Evolutionary conservation across 441 rosid genomes (phyloP), one percentile per base, ranked within the genome.

Genomic region (Pelargonium citronellum): DNA sequence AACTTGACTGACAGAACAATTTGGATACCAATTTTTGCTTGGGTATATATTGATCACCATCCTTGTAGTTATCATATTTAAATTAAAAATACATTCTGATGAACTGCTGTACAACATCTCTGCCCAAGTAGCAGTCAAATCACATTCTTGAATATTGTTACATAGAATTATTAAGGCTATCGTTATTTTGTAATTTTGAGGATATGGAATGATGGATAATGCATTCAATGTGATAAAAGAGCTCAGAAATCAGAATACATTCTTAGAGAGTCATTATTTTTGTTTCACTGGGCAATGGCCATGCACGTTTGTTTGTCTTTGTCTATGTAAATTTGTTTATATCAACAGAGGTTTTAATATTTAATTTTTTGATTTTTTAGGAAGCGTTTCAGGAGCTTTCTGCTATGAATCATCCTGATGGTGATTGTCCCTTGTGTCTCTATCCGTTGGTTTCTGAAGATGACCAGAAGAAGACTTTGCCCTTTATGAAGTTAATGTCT

Each of bases 401-500:
- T 65, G 53, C 65, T 44, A 88, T 91, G 96, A 93, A 93, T 81
- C 95, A 89, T 68, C 98, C 96, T 3, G 95, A 93, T 68, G 96
- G 96, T 0, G 83, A 89, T 70, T 91, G 97, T 74, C 95, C 98
- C 17, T 53, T 93, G 79, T 93, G 98, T 78, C 72, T 91, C 79
- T 67, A 57, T 73, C 92, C 95, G 15, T 80, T 93, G 84, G 80
- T 88, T 58, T 79, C 77, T 39, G 86, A 86, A 71, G 88, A 84
- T 67, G 77, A 77, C 20, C 81, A 74, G 66, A 66, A 74, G 53
- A 78, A 77, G 53, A 49, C 68, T 67, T 80, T 83, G 80, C 88
- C 93, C 49, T 89, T 89, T 82, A 93, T 91, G 97, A 93, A 93
- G 87, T 80, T 93, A 79, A 93, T 93, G 97, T 93, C 98, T 75